Conservation (phyloP, 306 rosid species). For the Cicer yamashitae region DNA sequence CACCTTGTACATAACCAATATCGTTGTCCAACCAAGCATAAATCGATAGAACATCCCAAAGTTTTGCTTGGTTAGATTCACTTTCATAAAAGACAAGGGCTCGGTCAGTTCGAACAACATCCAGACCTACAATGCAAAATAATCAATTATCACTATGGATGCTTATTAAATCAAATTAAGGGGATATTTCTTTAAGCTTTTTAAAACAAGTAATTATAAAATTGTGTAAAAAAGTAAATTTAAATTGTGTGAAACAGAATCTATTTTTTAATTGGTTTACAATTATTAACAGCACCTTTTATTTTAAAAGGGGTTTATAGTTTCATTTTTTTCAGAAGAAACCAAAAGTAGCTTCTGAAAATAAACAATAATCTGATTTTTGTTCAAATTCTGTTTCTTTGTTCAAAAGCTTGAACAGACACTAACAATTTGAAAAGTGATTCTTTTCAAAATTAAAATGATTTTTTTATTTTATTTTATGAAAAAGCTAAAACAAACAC, state of each 20-base stretch:
- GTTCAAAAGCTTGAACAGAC: neutral
- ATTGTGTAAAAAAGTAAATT: neutral
- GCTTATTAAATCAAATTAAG: conserved; percentile 36
- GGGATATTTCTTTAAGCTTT: neutral
- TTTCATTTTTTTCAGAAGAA: no score
- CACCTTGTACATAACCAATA: conserved; percentile 95
- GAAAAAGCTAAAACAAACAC: no score
- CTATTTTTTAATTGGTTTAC: conserved; percentile 4
- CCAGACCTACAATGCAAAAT: conserved; percentile 72
- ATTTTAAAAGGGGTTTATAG: neutral
- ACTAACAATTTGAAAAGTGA: no score
- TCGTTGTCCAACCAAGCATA: conserved; percentile 92
- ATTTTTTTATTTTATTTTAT: no score
- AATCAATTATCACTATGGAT: conserved; percentile 43
- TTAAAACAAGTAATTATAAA: neutral
- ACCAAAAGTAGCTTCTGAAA: neutral
- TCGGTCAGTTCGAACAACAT: conserved; percentile 89
- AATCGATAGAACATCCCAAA: conserved; percentile 84
- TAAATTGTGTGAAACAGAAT: neutral
- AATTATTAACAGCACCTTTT: neutral
- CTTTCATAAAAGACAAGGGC: conserved; percentile 81
- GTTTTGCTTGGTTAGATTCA: conserved; percentile 85
- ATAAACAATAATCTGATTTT: no score
- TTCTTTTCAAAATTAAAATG: no score
- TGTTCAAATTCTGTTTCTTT: neutral